Base-by-base conservation (phyloP, 116 monocot species). In the Dioscorea cayenensis region DNA sequence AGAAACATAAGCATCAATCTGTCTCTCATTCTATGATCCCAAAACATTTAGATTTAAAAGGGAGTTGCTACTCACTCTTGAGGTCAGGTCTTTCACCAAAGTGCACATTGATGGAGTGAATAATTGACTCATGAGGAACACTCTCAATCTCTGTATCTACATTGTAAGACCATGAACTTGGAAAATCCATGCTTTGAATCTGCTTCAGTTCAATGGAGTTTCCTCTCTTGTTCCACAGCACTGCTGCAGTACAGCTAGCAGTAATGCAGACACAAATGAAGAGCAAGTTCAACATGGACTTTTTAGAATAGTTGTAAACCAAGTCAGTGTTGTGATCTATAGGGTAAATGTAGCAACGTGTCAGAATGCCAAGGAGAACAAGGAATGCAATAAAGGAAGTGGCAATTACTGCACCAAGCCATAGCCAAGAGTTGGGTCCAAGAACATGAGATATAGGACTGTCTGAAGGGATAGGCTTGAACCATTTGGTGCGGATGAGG, bases 41-140 rank as follows among this genome's bases (percentile, higher is more conserved):
- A 35, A 65, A 28, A 35, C 35, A 13, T 2, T 14, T 32, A 65
- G 35, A 12, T 32, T 12, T 21, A 65, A 14, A 2, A 55, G 5
- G 50, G 8, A 0, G 0, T 8, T 49, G 19, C 6, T 23, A 62
- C 83, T 84, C 84, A 94, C 94, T 81, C 74, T 87, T 85, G 38
- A 94, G 78, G 27, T 90, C 69, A 20, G 94, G 91, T 27, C 88
- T 77, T 48, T 13, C 52, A 2, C 90, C 86, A 29, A 68, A 90
- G 27, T 88, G 79, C 71, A 94, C 65, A 21, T 71, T 80, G 36
- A 77, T 79, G 17, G 72, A 73, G n/a, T 76, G 68, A 6, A 72
- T 36, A 1, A 94, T 72, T 0, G 80, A 77, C 50, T 90, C 84
- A 21, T 71, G 55, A 0, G 87, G 88, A 0, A 78, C 51, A 43